Conservation (phyloP, 208 protist species). For the Tritrichomonas musculus region DNA sequence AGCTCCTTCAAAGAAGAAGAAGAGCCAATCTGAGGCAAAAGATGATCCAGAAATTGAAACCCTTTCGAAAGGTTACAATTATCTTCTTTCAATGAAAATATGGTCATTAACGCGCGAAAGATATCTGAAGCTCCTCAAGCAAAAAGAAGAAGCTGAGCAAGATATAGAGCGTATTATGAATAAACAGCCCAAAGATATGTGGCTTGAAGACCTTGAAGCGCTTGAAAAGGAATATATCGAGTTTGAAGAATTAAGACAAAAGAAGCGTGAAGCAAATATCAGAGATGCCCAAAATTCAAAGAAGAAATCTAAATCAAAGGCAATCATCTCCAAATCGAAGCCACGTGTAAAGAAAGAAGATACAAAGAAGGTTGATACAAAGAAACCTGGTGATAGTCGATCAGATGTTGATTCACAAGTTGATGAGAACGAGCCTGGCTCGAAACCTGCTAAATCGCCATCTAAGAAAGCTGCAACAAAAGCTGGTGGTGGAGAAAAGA, state of each 20-base stretch:
- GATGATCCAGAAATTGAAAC: not conserved
- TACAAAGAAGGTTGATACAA: not conserved
- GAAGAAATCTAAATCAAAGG: not conserved
- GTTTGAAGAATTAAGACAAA: not conserved
- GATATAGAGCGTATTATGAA: slow-evolving; percentile 67
- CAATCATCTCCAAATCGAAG: not conserved
- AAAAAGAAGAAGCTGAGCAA: slow-evolving; percentile 60
- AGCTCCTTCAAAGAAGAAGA: too few species aligned
- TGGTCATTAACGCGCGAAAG: slow-evolving; percentile 90
- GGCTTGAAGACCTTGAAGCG: slow-evolving; percentile 49
- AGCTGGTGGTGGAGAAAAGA: not conserved
- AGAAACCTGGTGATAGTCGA: not conserved
- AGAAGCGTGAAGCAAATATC: not conserved
- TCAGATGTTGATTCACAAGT: not conserved
- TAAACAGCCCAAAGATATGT: slow-evolving; percentile 60
- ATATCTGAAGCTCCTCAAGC: slow-evolving; percentile 72
- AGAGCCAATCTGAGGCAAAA: not conserved
- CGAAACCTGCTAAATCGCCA: not conserved
- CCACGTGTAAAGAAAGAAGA: not conserved
- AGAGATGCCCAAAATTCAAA: not conserved
- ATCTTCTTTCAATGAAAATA: slow-evolving; percentile 93
- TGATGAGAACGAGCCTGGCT: not conserved
- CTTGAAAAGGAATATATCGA: slow-evolving; percentile 37
- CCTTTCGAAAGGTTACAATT: slow-evolving; percentile 80
- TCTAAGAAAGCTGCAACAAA: not conserved